Conservation (phyloP, 2,329 filamentous ascomycete species). For the Xylaria sp. region DNA sequence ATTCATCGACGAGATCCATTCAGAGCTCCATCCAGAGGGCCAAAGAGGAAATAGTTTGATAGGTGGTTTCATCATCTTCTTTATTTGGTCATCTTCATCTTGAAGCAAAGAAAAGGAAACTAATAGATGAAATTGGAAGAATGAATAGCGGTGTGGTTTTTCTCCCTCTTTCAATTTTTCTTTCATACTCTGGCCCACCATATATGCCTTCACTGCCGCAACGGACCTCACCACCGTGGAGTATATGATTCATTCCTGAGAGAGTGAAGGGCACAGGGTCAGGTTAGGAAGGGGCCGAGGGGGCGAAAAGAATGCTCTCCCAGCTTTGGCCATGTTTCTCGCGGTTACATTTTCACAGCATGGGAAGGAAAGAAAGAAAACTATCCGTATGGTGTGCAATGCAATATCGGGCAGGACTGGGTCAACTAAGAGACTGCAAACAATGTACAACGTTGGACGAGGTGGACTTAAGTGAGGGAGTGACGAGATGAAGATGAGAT, state of each 20-base stretch:
- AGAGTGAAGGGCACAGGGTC: neutral
- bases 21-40: neutral
- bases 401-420: neutral
- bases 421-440: conserved; percentile 1
- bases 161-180: neutral
- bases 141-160: neutral
- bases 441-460: no score
- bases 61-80: conserved; percentile 4
- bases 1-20: no score
- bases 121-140: conserved; percentile 19
- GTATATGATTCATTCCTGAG: neutral
- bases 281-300: no score
- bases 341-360: no score
- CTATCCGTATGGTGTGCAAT: neutral
- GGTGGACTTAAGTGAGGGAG: no score
- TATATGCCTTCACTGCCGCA: neutral
- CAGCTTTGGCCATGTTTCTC: neutral
- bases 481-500: no score
- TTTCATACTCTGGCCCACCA: neutral
- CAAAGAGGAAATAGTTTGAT: neutral
- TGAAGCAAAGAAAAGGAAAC: conserved; percentile 8
- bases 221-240: neutral
- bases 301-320: no score
- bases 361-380: neutral
- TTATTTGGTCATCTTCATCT: neutral